Conservation (phyloP, 2,329 filamentous ascomycete genomes). For the Beauveria rudraprayagi region DNA sequence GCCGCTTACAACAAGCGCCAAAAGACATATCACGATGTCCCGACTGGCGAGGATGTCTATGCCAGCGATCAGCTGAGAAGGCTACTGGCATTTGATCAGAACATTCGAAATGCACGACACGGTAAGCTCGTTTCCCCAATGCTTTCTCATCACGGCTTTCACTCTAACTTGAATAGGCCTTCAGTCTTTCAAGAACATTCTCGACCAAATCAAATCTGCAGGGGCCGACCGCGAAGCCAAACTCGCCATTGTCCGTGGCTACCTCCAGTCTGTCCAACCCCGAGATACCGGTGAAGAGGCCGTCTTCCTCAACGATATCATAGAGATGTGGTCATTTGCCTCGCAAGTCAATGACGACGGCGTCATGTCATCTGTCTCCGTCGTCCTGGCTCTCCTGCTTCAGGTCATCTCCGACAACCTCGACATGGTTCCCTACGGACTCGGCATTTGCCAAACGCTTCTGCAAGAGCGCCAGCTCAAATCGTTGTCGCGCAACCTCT, state of each 20-base stretch:
- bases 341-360: conserved; percentile 72
- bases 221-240: conserved; percentile 34
- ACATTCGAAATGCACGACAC: conserved; percentile 58
- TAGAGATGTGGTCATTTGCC: conserved; percentile 83
- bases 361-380: conserved; percentile 70
- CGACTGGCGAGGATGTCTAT: conserved; percentile 53
- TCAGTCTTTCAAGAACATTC: conserved; percentile 61
- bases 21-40: conserved; percentile 47
- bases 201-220: conserved; percentile 55
- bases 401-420: conserved; percentile 67
- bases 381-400: conserved; percentile 73
- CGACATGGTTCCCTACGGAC: conserved; percentile 66
- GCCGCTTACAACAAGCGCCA: conserved; percentile 43
- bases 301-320: conserved; percentile 66
- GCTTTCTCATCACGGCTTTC: not conserved
- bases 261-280: conserved; percentile 51
- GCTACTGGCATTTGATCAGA: conserved; percentile 63
- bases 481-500: conserved; percentile 69
- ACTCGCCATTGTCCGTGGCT: conserved; percentile 57
- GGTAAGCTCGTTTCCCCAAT: conserved; percentile 31
- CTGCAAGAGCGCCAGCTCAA: conserved; percentile 75
- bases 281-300: conserved; percentile 36
- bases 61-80: conserved; percentile 60
- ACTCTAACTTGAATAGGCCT: conserved; percentile 39
- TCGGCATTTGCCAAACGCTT: conserved; percentile 72